These are phyloP conservation scores for Amphirosellinia nigrospora DNA, from an alignment of 495 filamentous ascomycete genomes.

Conservation along the genomic window DNA sequence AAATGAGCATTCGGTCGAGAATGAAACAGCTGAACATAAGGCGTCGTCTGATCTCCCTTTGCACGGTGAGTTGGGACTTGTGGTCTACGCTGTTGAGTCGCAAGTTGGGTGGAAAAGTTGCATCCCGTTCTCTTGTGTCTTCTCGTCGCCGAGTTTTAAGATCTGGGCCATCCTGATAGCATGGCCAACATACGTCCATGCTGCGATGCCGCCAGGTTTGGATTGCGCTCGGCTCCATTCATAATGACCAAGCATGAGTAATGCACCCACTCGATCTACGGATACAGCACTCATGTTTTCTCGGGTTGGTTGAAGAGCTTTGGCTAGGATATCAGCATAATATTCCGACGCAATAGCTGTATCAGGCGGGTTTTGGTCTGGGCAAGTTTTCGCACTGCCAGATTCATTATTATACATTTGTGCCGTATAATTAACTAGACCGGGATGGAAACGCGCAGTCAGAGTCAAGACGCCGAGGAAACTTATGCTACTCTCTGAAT, in stretches of 20 bases:
- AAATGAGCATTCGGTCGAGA: constrained; percentile 78
- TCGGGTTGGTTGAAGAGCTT: constrained; percentile 63
- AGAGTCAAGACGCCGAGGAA: constrained; percentile 79
- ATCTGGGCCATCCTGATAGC: constrained; percentile 77
- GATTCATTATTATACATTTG: constrained; percentile 44
- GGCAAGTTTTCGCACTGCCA: constrained; percentile 44
- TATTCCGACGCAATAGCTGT: constrained; percentile 76
- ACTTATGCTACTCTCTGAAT: constrained; percentile 61
- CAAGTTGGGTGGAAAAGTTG: constrained; percentile 45
- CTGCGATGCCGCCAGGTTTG: constrained; percentile 68
- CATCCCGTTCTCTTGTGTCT: constrained; percentile 40
- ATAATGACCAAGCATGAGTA: constrained; percentile 82
- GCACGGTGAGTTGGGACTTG: constrained; percentile 63
- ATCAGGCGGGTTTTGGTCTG: constrained; percentile 48
- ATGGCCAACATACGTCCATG: constrained; percentile 80
- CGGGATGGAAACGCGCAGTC: constrained; percentile 77
- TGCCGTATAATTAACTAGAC: constrained; percentile 68
- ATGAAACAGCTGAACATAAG: constrained; percentile 89
- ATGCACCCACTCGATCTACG: constrained; percentile 75
- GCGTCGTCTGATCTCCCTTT: constrained; percentile 77
- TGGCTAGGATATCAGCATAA: constrained; percentile 74
- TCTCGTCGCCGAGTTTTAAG: constrained; percentile 73
- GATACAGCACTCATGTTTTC: constrained; percentile 62
- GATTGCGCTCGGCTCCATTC: constrained; percentile 77
- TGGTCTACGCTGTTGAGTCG: constrained; percentile 26